These are phyloP conservation scores for Mycena kentingensis DNA, from an alignment of 768 basidiomycete species.

Conservation along the genomic window DNA sequence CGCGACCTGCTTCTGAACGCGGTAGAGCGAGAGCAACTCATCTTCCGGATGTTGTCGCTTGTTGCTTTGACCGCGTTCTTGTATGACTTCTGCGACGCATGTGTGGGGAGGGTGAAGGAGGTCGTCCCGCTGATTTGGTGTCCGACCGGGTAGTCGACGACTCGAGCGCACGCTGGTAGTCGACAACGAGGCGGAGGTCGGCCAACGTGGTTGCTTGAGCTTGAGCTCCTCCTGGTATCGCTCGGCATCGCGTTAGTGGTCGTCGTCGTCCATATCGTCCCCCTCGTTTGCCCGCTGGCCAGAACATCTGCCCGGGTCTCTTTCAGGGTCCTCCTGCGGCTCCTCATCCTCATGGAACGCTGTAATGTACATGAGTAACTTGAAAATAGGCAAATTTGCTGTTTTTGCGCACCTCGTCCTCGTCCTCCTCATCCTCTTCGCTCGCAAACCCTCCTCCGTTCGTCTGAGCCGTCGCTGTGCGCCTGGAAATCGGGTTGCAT, in stretches of 20 bases:
- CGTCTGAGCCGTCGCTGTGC: no score
- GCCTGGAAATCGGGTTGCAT: no score
- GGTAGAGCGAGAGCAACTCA: constrained; percentile 33
- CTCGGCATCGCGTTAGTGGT: neutral
- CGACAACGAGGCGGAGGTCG: neutral
- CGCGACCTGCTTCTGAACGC: constrained; percentile 29
- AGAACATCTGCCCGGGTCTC: neutral
- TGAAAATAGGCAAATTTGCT: no score
- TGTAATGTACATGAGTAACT: no score
- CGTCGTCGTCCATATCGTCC: neutral
- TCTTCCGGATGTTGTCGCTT: constrained; percentile 29
- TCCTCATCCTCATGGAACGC: neutral
- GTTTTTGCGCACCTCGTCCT: no score
- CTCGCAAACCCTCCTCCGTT: no score
- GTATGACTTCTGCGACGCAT: constrained; percentile 37
- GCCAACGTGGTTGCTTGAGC: neutral
- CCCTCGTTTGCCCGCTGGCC: neutral
- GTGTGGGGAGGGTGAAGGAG: neutral
- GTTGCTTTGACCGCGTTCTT: constrained; percentile 25
- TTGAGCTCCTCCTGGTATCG: neutral
- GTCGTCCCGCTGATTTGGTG: neutral
- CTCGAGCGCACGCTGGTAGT: neutral
- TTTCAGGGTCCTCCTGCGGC: no score
- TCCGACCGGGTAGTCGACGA: neutral
- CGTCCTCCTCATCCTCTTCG: no score